Evolutionary conservation across 1,284 basidiomycete genomes (phyloP).

Genomic region (Irpex sp.): DNA sequence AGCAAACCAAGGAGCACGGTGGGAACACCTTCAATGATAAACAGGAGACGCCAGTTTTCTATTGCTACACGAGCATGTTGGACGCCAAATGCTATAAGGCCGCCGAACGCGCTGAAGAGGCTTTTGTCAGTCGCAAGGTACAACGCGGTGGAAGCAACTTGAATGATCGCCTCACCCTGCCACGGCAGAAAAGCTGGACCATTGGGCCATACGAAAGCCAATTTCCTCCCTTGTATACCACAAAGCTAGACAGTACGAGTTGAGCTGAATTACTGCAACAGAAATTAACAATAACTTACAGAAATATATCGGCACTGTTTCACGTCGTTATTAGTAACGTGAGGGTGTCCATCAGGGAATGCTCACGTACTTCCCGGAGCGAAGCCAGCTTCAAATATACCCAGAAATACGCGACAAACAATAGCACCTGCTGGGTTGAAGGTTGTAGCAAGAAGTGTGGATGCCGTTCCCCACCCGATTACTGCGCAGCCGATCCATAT

Average conservation of each 20-base stretch:
- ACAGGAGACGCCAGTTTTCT: constrained; percentile 64
- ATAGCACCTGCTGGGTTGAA: constrained; percentile 58
- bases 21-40: constrained; percentile 77
- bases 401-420: constrained; percentile 56
- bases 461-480: constrained; percentile 67
- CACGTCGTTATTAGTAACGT: neutral
- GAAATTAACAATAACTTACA: constrained; percentile 39
- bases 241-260: constrained; percentile 42
- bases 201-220: constrained; percentile 70
- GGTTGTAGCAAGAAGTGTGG: constrained; percentile 62
- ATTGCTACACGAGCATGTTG: constrained; percentile 51
- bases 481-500: constrained; percentile 64
- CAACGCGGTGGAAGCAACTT: neutral
- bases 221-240: constrained; percentile 75
- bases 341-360: neutral
- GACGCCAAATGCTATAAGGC: constrained; percentile 72
- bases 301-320: constrained; percentile 59
- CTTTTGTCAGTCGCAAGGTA: constrained; percentile 14
- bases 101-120: constrained; percentile 54
- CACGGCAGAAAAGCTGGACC: constrained; percentile 78
- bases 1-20: constrained; percentile 66
- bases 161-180: constrained; percentile 39
- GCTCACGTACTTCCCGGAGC: constrained; percentile 50
- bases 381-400: constrained; percentile 72
- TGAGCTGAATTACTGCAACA: neutral